These are phyloP conservation scores for Ogataea ganodermae DNA, from an alignment of 805 yeast species.

Conservation along the genomic window DNA sequence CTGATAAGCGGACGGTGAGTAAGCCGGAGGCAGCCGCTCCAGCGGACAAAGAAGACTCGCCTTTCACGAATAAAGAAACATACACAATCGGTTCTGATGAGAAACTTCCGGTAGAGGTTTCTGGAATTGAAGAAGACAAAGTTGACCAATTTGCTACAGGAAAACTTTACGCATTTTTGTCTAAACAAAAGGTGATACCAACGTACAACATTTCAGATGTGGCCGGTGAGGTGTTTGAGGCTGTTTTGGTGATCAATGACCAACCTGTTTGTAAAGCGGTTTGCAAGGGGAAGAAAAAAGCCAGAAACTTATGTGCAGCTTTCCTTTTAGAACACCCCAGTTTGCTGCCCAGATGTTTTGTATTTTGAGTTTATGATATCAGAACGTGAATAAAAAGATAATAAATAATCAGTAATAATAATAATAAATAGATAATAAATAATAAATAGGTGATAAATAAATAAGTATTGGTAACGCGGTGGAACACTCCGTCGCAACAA, in stretches of 20 bases:
- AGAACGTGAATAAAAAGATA: background rate
- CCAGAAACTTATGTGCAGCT: slow-evolving; percentile 43
- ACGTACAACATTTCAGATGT: slow-evolving; percentile 30
- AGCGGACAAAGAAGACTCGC: background rate
- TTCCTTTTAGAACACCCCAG: slow-evolving; percentile 28
- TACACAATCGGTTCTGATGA: background rate
- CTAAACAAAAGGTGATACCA: slow-evolving; percentile 31
- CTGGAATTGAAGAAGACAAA: slow-evolving; percentile 18
- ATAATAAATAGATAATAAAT: slow-evolving; percentile 10
- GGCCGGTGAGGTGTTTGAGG: slow-evolving; percentile 26
- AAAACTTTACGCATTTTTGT: slow-evolving; percentile 34
- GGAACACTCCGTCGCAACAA: too few species aligned
- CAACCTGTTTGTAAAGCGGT: slow-evolving; percentile 35
- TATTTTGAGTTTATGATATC: slow-evolving; percentile 5
- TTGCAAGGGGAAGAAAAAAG: slow-evolving; percentile 40
- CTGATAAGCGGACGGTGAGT: slow-evolving; percentile 8
- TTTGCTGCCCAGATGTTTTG: slow-evolving; percentile 22
- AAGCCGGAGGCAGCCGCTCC: background rate
- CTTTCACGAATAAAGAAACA: slow-evolving; percentile 2
- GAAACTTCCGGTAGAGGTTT: slow-evolving; percentile 6
- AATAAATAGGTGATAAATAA: slow-evolving; percentile 9
- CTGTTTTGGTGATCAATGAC: slow-evolving; percentile 35
- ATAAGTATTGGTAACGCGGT: slow-evolving; percentile 14
- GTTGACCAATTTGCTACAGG: slow-evolving; percentile 29
- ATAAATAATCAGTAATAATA: too few species aligned